Base-by-base conservation (phyloP, 192 early-diverging fungal species). In the Rhizophagus sp. region DNA sequence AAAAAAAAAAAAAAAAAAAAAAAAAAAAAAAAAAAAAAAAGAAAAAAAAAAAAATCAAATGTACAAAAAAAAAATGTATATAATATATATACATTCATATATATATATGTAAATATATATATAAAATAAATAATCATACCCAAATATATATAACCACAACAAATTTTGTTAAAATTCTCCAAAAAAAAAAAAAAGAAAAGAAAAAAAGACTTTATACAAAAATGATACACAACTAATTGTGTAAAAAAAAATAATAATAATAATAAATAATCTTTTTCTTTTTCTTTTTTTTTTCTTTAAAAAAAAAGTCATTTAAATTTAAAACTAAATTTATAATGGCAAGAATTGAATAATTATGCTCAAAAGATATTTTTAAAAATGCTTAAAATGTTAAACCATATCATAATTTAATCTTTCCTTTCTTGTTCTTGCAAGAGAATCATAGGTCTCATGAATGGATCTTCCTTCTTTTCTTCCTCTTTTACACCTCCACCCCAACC, bases 371-470 rank as follows among this genome's bases (percentile, higher is more conserved):
- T 50, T 17, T 15, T 24, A 27, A n/a, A 33, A 27, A 66, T 66
- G 12, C 44, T 47, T 47, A 47, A 2, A 47, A 41, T 41, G 44
- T 47, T 47, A 47, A 47, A 47, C 11, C 44, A 47, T 47, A 47
- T 47, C 24, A 34, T 66, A 30, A 36, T 44, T 72, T n/a, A 75
- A 34, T 25, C 57, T 24, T 34, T 62, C 24, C 19, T 76, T n/a
- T 76, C 62, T 15, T 66, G 66, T 34, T 77, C 76, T 36, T 77
- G 76, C 22, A 77, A 62, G 24, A 77, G 62, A 19, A 77, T 77
- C 44, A 77, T 77, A 65, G 62, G 76, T 77, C 39, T 63, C 33
- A 77, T 36, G 49, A 24, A 41, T 12, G 76, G 76, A 65, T 77
- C 76, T n/a, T 77, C 76, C 52, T 77, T 77, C 39, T 39, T 77